Conservation (phyloP, 1,284 basidiomycete genomes). For the Mrakiaceae sp. region DNA sequence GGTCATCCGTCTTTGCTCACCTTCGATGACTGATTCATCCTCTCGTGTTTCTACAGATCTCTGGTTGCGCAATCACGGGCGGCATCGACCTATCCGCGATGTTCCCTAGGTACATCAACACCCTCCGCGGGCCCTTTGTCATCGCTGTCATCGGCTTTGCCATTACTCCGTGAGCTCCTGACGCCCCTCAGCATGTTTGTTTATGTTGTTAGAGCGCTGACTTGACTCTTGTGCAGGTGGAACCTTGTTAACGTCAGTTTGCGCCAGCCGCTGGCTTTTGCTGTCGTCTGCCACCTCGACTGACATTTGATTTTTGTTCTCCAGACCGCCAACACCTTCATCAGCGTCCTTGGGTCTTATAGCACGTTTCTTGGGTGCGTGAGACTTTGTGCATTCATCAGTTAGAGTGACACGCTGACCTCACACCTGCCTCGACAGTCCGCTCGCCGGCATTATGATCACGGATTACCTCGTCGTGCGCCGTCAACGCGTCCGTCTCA, state of each 20-base stretch:
- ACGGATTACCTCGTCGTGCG: conserved; percentile 35
- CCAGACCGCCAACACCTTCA: conserved; percentile 27
- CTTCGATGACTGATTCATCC: neutral
- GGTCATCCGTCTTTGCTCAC: neutral
- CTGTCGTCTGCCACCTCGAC: too few relatives aligned
- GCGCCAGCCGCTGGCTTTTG: neutral
- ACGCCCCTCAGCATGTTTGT: too few relatives aligned
- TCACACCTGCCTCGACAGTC: too few relatives aligned
- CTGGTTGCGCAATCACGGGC: conserved; percentile 32
- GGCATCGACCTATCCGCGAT: conserved; percentile 35
- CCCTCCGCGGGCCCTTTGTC: conserved; percentile 25
- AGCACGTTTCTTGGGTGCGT: conserved; percentile 31
- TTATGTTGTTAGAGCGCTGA: too few relatives aligned
- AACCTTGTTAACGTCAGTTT: conserved; percentile 24
- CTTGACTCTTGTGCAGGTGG: conserved; percentile 17
- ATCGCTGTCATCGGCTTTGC: conserved; percentile 28
- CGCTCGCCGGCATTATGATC: conserved; percentile 32
- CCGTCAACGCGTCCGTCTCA: conserved; percentile 28
- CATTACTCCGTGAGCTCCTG: conserved; percentile 27
- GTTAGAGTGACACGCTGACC: too few relatives aligned
- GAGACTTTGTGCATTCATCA: too few relatives aligned
- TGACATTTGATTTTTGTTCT: neutral
- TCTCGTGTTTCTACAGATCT: neutral
- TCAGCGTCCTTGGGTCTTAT: conserved; percentile 33
- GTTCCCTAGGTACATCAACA: conserved; percentile 37